Conservation (phyloP, 1,139 yeast species). For the Magnusiomyces tetraspermus region DNA sequence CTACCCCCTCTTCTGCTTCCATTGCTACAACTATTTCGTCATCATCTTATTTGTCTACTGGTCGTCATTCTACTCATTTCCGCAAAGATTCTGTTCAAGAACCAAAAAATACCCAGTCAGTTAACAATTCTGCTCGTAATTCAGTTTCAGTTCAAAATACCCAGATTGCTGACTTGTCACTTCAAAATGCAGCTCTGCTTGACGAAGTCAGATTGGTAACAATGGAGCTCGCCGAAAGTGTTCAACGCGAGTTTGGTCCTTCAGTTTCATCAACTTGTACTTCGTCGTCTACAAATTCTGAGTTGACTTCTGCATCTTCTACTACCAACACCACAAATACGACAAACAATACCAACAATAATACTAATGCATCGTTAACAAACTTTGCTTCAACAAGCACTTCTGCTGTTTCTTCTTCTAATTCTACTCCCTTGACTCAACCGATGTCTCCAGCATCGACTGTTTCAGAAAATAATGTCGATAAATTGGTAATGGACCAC, state of each 20-base stretch:
- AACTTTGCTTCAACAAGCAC: no score
- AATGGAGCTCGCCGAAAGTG: slow-evolving; percentile 32
- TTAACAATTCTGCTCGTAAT: no score
- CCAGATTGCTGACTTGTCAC: background rate
- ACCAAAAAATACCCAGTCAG: no score
- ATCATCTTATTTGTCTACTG: no score
- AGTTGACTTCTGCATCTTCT: background rate
- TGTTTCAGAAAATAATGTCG: background rate
- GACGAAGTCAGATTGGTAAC: slow-evolving; percentile 32
- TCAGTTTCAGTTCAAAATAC: background rate
- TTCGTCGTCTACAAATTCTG: slow-evolving; percentile 9
- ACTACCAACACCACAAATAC: slow-evolving; percentile 10
- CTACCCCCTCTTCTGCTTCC: no score
- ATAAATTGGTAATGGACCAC: slow-evolving; percentile 5
- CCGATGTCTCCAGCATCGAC: background rate
- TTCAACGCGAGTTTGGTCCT: slow-evolving; percentile 31
- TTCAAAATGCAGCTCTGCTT: slow-evolving; percentile 16
- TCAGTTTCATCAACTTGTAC: slow-evolving; percentile 8
- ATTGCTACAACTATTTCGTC: no score
- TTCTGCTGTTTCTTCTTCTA: background rate
- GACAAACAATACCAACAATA: no score
- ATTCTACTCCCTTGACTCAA: background rate
- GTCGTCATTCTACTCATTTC: no score
- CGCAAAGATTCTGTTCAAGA: no score
- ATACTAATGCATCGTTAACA: no score